Percentiles rank a stretch among this genome's conserved stretches.
phyloP scores from a whole-genome alignment of 768 basidiomycete species.

The Bullera alba region DNA sequence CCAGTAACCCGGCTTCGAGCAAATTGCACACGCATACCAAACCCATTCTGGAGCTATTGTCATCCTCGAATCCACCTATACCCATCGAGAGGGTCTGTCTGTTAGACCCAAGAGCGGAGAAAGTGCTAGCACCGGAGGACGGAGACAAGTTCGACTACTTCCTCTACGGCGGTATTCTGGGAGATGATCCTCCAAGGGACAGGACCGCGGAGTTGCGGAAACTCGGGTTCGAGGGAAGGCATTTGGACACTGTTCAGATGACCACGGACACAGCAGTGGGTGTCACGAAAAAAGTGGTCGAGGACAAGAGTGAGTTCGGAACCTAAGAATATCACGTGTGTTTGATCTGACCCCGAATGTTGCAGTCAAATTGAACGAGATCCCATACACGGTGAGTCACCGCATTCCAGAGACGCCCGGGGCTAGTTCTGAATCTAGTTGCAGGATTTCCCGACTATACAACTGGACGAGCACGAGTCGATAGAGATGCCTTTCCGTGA shows the following conservation, averaged over 20 bases:
- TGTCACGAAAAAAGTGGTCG: constrained; percentile 75
- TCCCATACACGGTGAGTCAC: constrained; percentile 47
- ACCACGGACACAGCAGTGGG: constrained; percentile 95
- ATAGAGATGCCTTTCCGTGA: constrained; percentile 97
- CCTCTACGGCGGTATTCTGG: constrained; percentile 68
- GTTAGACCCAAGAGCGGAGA: constrained; percentile 81
- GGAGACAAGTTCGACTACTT: constrained; percentile 75
- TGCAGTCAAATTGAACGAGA: constrained; percentile 59
- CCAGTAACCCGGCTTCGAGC: constrained; percentile 26
- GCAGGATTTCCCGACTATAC: constrained; percentile 83
- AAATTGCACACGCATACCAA: constrained; percentile 49
- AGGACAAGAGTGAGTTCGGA: constrained; percentile 56
- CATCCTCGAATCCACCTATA: constrained; percentile 48
- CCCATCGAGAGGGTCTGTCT: constrained; percentile 67
- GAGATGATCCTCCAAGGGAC: constrained; percentile 93
- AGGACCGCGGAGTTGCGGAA: constrained; percentile 79
- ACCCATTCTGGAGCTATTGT: constrained; percentile 49
- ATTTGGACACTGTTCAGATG: constrained; percentile 87
- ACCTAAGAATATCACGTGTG: constrained; percentile 18
- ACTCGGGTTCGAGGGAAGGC: constrained; percentile 77
- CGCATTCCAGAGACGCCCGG: background rate
- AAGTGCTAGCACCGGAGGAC: constrained; percentile 66
- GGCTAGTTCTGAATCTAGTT: background rate
- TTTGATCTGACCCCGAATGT: background rate
- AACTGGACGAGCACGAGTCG: constrained; percentile 75